Base-by-base conservation (phyloP, 2,329 filamentous ascomycete species). In the Chrysoporthe cubensis region DNA sequence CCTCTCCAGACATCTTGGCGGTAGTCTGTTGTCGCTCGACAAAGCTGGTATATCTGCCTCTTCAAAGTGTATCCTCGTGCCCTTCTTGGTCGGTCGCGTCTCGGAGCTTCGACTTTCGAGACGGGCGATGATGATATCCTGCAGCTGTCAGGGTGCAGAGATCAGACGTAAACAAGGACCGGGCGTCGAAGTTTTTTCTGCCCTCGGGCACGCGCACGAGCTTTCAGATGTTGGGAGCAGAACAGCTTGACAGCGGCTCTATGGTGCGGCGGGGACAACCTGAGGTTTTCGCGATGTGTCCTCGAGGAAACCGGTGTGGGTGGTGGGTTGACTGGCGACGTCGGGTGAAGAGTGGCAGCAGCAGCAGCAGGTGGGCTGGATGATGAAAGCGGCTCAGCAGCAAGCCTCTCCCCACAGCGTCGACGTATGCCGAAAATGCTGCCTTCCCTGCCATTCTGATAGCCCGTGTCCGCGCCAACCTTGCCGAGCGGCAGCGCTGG, bases 1-100 rank as follows among this genome's bases (percentile, higher is more conserved):
- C 94, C 88, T 97, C 94, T 82, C 94, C 94, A 77, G 94, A 97
- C 94, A 97, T 97, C 73, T 76, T 83, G 77, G 72, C 70, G 66
- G 71, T 68, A 71, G 66, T 32, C 42, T 66, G 59, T n/a, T 68
- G 66, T 58, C 59, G 59, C 59, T 44, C 43, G 59, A 48, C 63
- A 50, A 60, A 11, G 52, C 63, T 65, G 14, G 21, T 58, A 26
- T 40, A 42, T 50, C 4, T 16, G 34, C 32, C 16, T 40, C 2
- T 50, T 26, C n/a, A 57, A 26, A 40, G 14, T 13, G n/a, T 43
- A 42, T 21, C 42, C 42, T 26, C 42, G 40, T 60, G 16, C 37
- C 37, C 57, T 59, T 43, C 18, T 21, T 26, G 37, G 37, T 11
- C n/a, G 42, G 57, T 60, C 40, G 57, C 57, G 57, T 34, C 62